Percentiles rank a stretch among this genome's conserved stretches.
Conservation (phyloP, 1,284 basidiomycete species). For the Mycosarcoma mackinlayi region DNA sequence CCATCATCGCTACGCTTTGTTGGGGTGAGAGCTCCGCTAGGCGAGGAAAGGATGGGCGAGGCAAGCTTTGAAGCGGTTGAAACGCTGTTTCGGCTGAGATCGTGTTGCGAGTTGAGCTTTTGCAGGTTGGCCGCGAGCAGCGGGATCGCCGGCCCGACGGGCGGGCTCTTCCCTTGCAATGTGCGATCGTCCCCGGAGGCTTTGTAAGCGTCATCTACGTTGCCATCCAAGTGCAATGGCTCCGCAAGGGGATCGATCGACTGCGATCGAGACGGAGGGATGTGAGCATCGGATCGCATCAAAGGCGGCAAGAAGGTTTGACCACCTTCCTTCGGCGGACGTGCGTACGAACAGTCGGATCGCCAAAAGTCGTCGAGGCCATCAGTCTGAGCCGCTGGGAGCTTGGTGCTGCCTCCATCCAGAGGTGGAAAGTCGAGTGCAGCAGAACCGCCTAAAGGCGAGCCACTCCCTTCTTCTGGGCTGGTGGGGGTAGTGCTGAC, state of each 20-base stretch:
- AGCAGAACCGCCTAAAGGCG: slow-evolving; percentile 4
- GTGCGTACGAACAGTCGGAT: slow-evolving; percentile 36
- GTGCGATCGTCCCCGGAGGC: background rate
- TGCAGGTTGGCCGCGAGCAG: slow-evolving; percentile 32
- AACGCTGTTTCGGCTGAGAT: background rate
- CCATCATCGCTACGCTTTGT: slow-evolving; percentile 12
- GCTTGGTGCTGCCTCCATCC: slow-evolving; percentile 4
- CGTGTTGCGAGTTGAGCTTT: slow-evolving; percentile 31
- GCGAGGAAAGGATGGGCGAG: slow-evolving; percentile 9
- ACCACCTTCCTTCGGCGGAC: slow-evolving; percentile 5
- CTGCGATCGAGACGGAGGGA: slow-evolving; percentile 38
- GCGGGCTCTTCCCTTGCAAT: background rate
- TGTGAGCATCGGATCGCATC: slow-evolving; percentile 34
- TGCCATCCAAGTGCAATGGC: slow-evolving; percentile 5
- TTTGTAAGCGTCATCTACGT: background rate
- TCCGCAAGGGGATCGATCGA: slow-evolving; percentile 33
- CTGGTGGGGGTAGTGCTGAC: slow-evolving; percentile 49
- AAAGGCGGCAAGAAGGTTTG: slow-evolving; percentile 28
- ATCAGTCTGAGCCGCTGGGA: background rate
- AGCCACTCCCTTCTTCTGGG: slow-evolving; percentile 32
- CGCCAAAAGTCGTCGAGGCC: slow-evolving; percentile 34
- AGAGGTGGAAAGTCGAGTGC: slow-evolving; percentile 9
- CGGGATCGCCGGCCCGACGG: slow-evolving; percentile 1
- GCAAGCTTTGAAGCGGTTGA: background rate
- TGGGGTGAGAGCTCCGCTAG: slow-evolving; percentile 7